These are phyloP conservation scores for sunflower (Helianthus annuus) DNA, from an alignment of 129 eudicot species.

Conservation along the genomic window DNA sequence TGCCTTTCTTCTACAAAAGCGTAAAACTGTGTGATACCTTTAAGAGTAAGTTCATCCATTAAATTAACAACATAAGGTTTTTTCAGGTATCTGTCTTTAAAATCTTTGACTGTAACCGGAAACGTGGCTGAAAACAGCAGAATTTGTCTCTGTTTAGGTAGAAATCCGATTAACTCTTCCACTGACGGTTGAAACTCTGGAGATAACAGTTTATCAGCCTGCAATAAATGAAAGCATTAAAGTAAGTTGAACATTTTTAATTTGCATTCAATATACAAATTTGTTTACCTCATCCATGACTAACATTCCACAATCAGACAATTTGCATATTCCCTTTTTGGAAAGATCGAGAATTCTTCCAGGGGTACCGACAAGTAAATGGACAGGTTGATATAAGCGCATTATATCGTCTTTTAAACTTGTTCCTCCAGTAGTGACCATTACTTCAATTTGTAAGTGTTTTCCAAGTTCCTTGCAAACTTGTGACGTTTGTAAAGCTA, in stretches of 20 bases:
- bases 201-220: constrained; percentile 75
- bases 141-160: constrained; percentile 58
- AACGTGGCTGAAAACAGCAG: constrained; percentile 73
- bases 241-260: neutral
- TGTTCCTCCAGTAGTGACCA: constrained; percentile 75
- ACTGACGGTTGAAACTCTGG: constrained; percentile 68
- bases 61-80: constrained; percentile 68
- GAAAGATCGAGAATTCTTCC: constrained; percentile 70
- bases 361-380: constrained; percentile 60
- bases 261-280: neutral
- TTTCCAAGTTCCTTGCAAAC: constrained; percentile 71
- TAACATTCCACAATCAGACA: constrained; percentile 59
- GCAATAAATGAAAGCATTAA: constrained; percentile 7
- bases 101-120: constrained; percentile 70
- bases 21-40: constrained; percentile 56
- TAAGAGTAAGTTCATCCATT: constrained; percentile 53
- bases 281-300: constrained; percentile 66
- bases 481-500: constrained; percentile 69
- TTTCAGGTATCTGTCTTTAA: constrained; percentile 56
- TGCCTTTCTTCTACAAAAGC: constrained; percentile 75
- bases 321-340: constrained; percentile 52
- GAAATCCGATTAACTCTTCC: constrained; percentile 54
- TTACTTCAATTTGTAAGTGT: constrained; percentile 58
- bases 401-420: constrained; percentile 69
- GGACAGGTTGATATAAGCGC: constrained; percentile 46